Base-by-base conservation (phyloP, 2,329 filamentous ascomycete species). In the Trichoderma oligosporum region DNA sequence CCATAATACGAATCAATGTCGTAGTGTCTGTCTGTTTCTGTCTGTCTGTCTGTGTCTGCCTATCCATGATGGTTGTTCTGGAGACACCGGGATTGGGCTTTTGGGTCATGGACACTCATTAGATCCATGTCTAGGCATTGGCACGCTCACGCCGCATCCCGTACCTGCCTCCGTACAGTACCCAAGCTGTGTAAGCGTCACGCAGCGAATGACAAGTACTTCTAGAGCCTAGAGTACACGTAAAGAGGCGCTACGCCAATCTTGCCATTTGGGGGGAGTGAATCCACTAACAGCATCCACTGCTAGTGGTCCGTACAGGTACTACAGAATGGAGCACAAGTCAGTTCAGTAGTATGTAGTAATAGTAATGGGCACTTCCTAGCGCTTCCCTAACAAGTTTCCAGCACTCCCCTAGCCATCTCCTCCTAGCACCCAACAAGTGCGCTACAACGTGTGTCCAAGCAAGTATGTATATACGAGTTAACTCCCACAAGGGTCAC, bases 161-260 rank as follows among this genome's bases (percentile, higher is more conserved):
- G 48, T 52, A 52, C 48, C 48, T 52, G 48, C 48, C n/a, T 35
- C 48, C 14, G 24, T 25, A 25, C 18, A 18, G 48, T 52, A 52
- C 48, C 41, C 36, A n/a, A 16, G 36, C 48, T 12, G 14, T 35
- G 35, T 35, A 41, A 24, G n/a, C 36, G n/a, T 41, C 35, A 16
- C 24, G 25, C 20, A 12, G 48, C 24, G 25, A 5, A 35, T 24
- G 5, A 33, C 16, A 52, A 33, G 47, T 49, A 49, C 47, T 33
- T 38, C 31, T 5, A 11, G 25, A 7, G 36, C 48, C 16, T 25
- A 31, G 25, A 31, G 48, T 52, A 52, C 48, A 31, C 6, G 27
- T 11, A 31, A 33, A 24, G 27, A 18, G 44, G 48, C 44, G 41
- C 41, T 16, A 27, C 41, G 24, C 41, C 24, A 29, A 27, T 51